These are phyloP conservation scores for Gaeumannomyces sp. DNA, from an alignment of 2,329 filamentous ascomycete species.

Conservation along the genomic window DNA sequence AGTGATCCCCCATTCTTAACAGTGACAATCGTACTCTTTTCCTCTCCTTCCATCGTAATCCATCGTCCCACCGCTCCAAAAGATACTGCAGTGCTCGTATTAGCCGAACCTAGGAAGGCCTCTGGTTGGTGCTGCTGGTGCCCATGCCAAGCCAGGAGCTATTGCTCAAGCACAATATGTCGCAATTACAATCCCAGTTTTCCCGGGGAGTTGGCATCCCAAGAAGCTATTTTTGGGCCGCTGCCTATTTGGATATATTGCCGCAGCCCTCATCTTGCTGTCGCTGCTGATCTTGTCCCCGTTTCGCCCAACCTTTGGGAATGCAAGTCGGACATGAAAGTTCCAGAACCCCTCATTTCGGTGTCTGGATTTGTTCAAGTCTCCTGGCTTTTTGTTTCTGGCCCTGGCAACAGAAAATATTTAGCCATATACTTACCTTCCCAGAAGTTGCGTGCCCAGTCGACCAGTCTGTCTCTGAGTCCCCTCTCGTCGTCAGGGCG, in stretches of 20 bases:
- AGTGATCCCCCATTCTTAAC: not conserved
- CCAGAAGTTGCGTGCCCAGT: too few species aligned
- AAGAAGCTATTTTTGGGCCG: not conserved
- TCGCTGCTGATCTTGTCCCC: not conserved
- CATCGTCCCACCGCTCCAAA: too few species aligned
- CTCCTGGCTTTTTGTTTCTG: not conserved
- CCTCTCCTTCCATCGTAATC: not conserved
- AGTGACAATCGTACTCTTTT: not conserved
- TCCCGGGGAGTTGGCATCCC: not conserved
- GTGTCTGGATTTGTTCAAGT: not conserved
- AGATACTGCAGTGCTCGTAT: not conserved
- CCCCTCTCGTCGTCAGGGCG: too few species aligned
- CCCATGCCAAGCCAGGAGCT: not conserved
- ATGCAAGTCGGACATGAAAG: not conserved
- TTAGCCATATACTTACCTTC: too few species aligned
- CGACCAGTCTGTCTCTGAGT: too few species aligned
- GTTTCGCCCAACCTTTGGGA: not conserved
- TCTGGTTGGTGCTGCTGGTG: not conserved
- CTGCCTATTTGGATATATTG: not conserved
- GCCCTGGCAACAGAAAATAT: not conserved
- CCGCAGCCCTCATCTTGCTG: not conserved
- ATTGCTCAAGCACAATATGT: not conserved
- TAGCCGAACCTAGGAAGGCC: not conserved
- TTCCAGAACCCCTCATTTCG: not conserved
- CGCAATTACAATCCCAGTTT: not conserved